These are phyloP conservation scores for Cytidiella melzeri DNA, from an alignment of 768 basidiomycete species.

Conservation along the genomic window DNA sequence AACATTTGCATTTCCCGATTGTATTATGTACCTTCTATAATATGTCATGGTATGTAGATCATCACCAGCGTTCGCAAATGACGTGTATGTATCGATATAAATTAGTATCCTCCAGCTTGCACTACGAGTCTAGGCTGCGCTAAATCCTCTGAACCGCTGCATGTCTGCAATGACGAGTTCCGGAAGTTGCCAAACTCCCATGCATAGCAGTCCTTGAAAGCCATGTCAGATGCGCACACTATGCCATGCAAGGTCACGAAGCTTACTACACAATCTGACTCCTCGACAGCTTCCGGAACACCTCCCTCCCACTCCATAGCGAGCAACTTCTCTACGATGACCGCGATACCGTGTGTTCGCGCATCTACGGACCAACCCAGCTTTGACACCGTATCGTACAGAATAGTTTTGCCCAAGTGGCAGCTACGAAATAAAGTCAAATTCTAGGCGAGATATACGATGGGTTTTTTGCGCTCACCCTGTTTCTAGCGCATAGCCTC, in stretches of 20 bases:
- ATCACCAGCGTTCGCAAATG: no score
- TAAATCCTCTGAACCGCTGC: no score
- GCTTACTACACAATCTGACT: conserved; percentile 61
- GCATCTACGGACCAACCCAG: conserved; percentile 76
- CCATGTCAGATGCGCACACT: conserved; percentile 1
- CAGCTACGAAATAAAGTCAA: conserved; percentile 41
- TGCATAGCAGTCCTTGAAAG: conserved; percentile 57
- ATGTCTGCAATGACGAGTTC: conserved; percentile 11
- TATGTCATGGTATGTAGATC: no score
- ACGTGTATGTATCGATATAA: no score
- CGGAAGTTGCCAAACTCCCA: conserved; percentile 58
- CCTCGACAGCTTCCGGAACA: conserved; percentile 44
- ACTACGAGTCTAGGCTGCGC: no score
- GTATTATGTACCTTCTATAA: background rate
- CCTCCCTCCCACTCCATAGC: conserved; percentile 41
- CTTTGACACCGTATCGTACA: conserved; percentile 82
- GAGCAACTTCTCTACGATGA: conserved; percentile 63
- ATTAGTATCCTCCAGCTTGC: background rate
- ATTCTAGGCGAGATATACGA: background rate
- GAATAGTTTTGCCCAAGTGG: conserved; percentile 76
- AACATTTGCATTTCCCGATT: background rate
- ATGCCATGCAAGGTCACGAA: background rate
- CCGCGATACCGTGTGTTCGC: conserved; percentile 64
- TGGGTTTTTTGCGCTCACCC: conserved; percentile 27
- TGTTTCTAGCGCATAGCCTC: conserved; percentile 82